Evolutionary conservation across 345 rosid genomes (phyloP).

Genomic region (Eucalyptus microcorys): DNA sequence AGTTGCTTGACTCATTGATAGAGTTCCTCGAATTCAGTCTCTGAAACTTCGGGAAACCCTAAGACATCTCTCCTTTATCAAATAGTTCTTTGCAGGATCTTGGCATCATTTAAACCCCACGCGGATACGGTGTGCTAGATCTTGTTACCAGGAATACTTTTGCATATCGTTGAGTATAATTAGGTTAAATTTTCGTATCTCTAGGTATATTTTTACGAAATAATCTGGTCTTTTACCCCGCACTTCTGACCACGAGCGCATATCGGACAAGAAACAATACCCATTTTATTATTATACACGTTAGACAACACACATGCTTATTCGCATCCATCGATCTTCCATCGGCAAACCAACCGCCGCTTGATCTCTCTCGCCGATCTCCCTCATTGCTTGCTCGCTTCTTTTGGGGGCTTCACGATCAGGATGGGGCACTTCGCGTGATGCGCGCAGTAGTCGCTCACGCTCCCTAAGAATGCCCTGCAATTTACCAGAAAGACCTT

Average conservation of each 20-base stretch:
- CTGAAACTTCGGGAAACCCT: background rate
- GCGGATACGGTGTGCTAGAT: background rate
- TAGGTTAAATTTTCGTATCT: background rate
- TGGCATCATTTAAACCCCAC: background rate
- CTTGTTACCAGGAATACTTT: background rate
- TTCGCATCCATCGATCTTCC: background rate
- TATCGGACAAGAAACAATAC: background rate
- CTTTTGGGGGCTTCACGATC: conserved; percentile 51
- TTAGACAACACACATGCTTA: background rate
- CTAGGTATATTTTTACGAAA: background rate
- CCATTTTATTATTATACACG: background rate
- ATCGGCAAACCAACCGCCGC: background rate
- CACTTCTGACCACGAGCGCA: background rate
- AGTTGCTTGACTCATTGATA: background rate
- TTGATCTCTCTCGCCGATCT: background rate
- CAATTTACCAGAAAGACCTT: background rate
- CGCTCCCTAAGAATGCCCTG: conserved; percentile 74
- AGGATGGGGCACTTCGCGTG: conserved; percentile 58
- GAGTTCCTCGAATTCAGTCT: background rate
- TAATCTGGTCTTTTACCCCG: background rate
- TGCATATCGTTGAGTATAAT: background rate
- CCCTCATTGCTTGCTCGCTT: background rate
- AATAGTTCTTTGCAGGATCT: background rate
- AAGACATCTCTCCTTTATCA: background rate
- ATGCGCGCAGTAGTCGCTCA: conserved; percentile 68